Evolutionary conservation across 2,329 filamentous ascomycete species (phyloP), one percentile per base, ranked within the genome.

Genomic region (Alternaria longipes): DNA sequence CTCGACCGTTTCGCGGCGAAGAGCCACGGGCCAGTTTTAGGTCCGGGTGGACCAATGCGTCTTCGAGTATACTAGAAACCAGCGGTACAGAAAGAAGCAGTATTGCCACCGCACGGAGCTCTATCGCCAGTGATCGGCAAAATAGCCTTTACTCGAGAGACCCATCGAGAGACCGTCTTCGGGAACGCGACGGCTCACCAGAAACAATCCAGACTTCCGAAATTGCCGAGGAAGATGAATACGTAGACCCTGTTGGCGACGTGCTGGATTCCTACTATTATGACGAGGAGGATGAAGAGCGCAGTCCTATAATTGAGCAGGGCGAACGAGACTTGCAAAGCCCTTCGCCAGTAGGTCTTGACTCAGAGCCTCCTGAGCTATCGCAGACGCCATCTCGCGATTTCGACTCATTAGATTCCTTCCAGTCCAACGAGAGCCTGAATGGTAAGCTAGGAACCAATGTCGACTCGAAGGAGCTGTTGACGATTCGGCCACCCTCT

Each of bases 11-110:
- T 34, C 72, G 72, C 30, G 60, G 62, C 11, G 77, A 79, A 41
- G 82, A 84, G 61, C 75, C 84, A 24, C 82, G 88, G 24, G 83
- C 85, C 14, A 90, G 87, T 64, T 84, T 86, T 65, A 84, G 87
- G 55, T 90, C 88, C 4, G 85, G 83, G 26, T 79, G 87, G 74
- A 90, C 88, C 4, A 86, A 79, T 61, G 76, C 82, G 4, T 83
- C 83, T 56, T 89, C 87, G 16, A 89, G 86, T 71, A 79, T 84
- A 41, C 79, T 86, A 52, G 85, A 86, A 44, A 73, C 82, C 7
- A 86, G 85, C 64, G 85, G 86, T n/a, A 96, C 92, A 1, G 92
- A 94, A 74, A 86, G 92, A 63, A 96, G 92, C 77, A 97, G 93
- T 73, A 84, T 95, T 51, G 78, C 90, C 65, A 95, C 93, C 4